These are phyloP conservation scores for Nitzschia palea DNA, from an alignment of 108 stramenopile species.

Conservation along the genomic window DNA sequence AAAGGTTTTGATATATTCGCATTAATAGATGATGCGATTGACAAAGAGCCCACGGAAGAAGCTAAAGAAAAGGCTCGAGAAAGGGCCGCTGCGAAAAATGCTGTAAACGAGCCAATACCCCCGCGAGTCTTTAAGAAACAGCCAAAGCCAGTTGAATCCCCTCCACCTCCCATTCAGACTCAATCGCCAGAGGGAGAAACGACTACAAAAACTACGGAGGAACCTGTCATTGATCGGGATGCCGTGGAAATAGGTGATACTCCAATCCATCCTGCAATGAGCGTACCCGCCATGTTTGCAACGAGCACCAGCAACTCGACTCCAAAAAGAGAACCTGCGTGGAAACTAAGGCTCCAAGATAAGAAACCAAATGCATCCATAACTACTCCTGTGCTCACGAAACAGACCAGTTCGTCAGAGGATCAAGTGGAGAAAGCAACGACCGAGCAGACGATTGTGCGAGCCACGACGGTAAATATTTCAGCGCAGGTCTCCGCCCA, in stretches of 20 bases:
- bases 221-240: no score
- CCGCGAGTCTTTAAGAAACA: not conserved
- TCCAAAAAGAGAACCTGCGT: not conserved
- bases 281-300: not conserved
- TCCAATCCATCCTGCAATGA: not conserved
- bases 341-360: not conserved
- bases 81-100: slow-evolving; percentile 13
- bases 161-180: no score
- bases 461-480: no score
- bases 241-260: no score
- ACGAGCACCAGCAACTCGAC: not conserved
- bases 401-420: no score
- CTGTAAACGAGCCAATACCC: slow-evolving; percentile 13
- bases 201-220: no score
- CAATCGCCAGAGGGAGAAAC: no score
- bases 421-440: no score
- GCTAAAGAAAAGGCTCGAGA: slow-evolving; percentile 26
- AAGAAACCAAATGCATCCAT: no score
- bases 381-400: no score
- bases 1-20: slow-evolving; percentile 17
- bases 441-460: no score
- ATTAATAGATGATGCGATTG: slow-evolving; percentile 29
- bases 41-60: slow-evolving; percentile 19
- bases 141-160: not conserved
- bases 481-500: no score